These are phyloP conservation scores for Dentipellis fragilis DNA, from an alignment of 768 basidiomycete species.

Conservation along the genomic window DNA sequence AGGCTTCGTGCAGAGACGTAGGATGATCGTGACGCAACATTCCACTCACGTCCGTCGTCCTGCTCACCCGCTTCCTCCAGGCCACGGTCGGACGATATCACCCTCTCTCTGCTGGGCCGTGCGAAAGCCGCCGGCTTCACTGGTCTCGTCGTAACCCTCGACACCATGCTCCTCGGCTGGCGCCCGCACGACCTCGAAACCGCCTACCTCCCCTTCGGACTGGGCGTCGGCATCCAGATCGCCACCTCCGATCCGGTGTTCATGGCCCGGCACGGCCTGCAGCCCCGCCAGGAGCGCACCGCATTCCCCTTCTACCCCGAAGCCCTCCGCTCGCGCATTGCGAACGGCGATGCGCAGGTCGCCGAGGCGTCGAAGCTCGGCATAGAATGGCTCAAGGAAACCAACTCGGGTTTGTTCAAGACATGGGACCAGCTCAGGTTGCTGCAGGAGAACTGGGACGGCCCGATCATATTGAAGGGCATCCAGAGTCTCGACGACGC, in stretches of 20 bases:
- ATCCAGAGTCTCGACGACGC: constrained; percentile 67
- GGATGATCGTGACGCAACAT: neutral
- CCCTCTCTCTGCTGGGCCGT: constrained; percentile 53
- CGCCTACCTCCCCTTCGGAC: constrained; percentile 55
- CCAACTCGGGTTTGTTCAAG: constrained; percentile 50
- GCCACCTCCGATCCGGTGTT: constrained; percentile 71
- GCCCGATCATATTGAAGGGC: constrained; percentile 69
- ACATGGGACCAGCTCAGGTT: constrained; percentile 67
- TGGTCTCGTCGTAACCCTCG: constrained; percentile 70
- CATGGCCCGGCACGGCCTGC: constrained; percentile 45
- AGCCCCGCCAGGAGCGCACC: constrained; percentile 32
- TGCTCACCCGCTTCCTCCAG: constrained; percentile 24
- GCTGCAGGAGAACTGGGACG: constrained; percentile 65
- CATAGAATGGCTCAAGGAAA: constrained; percentile 50
- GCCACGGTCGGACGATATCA: constrained; percentile 52
- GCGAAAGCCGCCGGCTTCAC: constrained; percentile 58
- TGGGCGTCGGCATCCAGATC: constrained; percentile 57
- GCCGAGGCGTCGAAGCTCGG: constrained; percentile 38
- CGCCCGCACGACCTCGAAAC: constrained; percentile 47
- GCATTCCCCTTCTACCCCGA: constrained; percentile 52
- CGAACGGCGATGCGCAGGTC: constrained; percentile 38
- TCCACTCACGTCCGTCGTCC: neutral
- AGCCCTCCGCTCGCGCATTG: constrained; percentile 30
- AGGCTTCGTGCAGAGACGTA: neutral
- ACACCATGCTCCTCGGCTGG: constrained; percentile 32